Evolutionary conservation across 441 rosid species (phyloP).

Genomic region (Mallotus repandus): DNA sequence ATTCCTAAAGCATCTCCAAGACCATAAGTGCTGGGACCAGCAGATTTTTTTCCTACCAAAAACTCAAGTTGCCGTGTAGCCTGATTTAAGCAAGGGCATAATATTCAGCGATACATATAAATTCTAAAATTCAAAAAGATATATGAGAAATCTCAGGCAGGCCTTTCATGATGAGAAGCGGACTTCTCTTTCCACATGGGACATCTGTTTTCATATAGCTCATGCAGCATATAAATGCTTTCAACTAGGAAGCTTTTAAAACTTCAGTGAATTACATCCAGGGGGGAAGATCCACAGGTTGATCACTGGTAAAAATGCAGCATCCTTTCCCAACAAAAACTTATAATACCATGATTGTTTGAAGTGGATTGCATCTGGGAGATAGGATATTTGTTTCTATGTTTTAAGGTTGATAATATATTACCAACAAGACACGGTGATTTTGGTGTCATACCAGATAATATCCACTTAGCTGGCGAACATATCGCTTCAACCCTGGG

Average conservation of each 20-base stretch:
- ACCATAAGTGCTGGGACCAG: constrained; percentile 47
- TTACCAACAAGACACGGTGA: constrained; percentile 5
- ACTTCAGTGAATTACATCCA: neutral
- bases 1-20: constrained; percentile 83
- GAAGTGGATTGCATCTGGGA: neutral
- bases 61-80: constrained; percentile 89
- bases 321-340: neutral
- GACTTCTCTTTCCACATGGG: neutral
- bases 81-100: constrained; percentile 34
- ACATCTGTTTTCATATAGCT: neutral
- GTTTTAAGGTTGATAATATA: neutral
- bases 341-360: neutral
- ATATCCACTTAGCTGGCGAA: constrained; percentile 79
- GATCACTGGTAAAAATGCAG: neutral
- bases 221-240: neutral
- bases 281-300: neutral
- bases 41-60: constrained; percentile 54
- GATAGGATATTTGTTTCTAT: neutral
- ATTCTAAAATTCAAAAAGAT: neutral
- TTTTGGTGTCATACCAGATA: constrained; percentile 69
- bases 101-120: neutral
- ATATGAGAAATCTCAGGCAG: neutral
- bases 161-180: too few species aligned
- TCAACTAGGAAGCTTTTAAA: neutral
- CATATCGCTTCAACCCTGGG: constrained; percentile 73